Conservation (phyloP, 345 rosid species). For the Ricinus communis region DNA sequence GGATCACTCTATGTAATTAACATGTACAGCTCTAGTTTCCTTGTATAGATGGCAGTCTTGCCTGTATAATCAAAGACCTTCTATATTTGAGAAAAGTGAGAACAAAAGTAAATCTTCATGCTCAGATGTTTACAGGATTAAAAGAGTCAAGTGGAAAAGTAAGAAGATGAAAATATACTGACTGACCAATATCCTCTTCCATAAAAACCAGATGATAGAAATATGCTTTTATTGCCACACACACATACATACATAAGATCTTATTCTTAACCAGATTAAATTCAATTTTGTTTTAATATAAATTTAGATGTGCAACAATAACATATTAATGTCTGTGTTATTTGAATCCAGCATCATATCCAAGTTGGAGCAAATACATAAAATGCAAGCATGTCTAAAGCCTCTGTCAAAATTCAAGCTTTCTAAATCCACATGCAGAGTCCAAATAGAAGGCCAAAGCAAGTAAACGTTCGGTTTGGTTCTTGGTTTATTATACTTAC, state of each 20-base stretch:
- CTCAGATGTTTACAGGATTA: no score
- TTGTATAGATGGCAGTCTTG: no score
- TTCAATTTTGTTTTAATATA: not conserved
- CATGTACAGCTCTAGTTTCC: no score
- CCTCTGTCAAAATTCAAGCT: not conserved
- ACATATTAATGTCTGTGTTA: not conserved
- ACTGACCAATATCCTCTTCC: not conserved
- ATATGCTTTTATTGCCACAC: not conserved
- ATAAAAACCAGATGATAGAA: not conserved
- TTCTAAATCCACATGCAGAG: constrained; percentile 1
- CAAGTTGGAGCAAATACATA: not conserved
- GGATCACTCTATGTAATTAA: no score
- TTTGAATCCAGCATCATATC: not conserved
- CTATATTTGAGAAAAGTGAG: not conserved
- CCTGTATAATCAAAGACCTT: no score
- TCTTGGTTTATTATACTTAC: constrained; percentile 43
- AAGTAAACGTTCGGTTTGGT: not conserved
- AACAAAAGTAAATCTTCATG: not conserved
- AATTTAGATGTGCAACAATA: not conserved
- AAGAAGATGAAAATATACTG: not conserved
- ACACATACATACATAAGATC: not conserved
- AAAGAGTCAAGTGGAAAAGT: not conserved
- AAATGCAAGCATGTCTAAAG: not conserved
- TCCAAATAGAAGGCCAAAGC: not conserved
- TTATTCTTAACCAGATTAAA: no score